Percentiles rank a stretch among this genome's conserved stretches.
These are phyloP conservation scores for Solanum chiquidenum DNA, from an alignment of 257 asterid genomes.

Conservation along the genomic window DNA sequence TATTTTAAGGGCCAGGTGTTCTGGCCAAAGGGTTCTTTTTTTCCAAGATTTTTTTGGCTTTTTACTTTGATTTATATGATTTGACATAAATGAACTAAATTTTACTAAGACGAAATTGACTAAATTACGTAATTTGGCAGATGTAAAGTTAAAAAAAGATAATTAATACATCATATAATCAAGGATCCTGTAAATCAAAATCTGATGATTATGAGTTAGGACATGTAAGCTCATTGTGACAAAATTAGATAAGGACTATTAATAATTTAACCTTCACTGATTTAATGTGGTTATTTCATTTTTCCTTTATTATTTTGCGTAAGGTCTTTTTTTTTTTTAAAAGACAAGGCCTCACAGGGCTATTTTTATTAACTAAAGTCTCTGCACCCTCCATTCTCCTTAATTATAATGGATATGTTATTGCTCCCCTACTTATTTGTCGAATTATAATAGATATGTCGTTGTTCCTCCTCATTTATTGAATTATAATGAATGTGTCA, in stretches of 20 bases:
- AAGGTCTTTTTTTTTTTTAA: too few relatives aligned
- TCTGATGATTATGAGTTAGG: not conserved
- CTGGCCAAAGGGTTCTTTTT: not conserved
- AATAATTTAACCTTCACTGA: not conserved
- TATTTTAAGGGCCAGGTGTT: not conserved
- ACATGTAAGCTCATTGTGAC: not conserved
- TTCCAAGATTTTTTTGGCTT: not conserved
- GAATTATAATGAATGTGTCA: not conserved
- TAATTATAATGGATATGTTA: too few relatives aligned
- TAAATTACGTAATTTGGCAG: not conserved
- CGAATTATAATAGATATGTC: not conserved
- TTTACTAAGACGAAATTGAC: not conserved
- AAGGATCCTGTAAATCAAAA: not conserved
- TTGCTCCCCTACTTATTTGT: too few relatives aligned
- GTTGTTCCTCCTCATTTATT: not conserved
- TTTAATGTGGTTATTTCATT: not conserved
- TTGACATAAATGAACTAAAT: not conserved
- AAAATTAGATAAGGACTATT: not conserved
- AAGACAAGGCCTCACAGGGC: too few relatives aligned
- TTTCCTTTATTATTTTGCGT: not conserved
- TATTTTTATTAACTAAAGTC: too few relatives aligned
- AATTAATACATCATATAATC: not conserved
- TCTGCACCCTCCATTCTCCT: accelerated
- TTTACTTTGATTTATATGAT: not conserved
- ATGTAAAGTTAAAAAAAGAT: not conserved